Percentiles rank a stretch among this genome's conserved stretches.
These are phyloP conservation scores for Oenanthe sinensis DNA, from an alignment of 129 eudicot genomes.

Conservation along the genomic window DNA sequence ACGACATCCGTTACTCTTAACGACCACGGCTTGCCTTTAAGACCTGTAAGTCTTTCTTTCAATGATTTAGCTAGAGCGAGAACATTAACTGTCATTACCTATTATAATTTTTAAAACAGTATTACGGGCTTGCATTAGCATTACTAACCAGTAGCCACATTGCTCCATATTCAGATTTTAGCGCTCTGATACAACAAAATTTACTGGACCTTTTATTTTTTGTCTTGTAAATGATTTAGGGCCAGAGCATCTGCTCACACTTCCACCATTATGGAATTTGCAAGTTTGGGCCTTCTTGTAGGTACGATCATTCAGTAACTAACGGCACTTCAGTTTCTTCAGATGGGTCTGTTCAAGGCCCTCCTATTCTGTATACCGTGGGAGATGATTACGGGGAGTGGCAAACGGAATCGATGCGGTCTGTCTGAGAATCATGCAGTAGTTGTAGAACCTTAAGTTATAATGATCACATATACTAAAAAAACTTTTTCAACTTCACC, in stretches of 20 bases:
- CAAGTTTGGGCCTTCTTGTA: slow-evolving; percentile 90
- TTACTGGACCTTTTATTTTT: neutral
- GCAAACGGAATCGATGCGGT: slow-evolving; percentile 14
- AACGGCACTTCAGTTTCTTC: slow-evolving; percentile 24
- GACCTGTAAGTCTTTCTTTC: slow-evolving; percentile 68
- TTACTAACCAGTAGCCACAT: neutral
- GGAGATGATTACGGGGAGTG: slow-evolving; percentile 3
- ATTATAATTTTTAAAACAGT: neutral
- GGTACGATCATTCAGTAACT: slow-evolving; percentile 63
- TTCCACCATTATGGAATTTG: slow-evolving; percentile 78
- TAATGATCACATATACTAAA: neutral
- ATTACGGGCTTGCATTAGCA: neutral
- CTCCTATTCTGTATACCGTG: slow-evolving; percentile 10
- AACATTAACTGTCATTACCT: neutral
- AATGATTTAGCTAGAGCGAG: neutral
- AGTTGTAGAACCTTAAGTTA: neutral
- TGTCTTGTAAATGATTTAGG: slow-evolving; percentile 31
- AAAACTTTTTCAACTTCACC: neutral
- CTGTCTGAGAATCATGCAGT: slow-evolving; percentile 18
- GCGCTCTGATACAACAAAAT: neutral
- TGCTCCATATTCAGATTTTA: neutral
- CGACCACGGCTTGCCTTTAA: slow-evolving; percentile 76
- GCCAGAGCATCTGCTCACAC: slow-evolving; percentile 66
- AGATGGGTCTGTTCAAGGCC: slow-evolving; percentile 29
- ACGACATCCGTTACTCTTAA: slow-evolving; percentile 35